A percentile compares a stretch with the other conserved stretches of the same genome.
These are phyloP conservation scores for Thuja plicata DNA, from an alignment of 83 land plant species.

Conservation along the genomic window DNA sequence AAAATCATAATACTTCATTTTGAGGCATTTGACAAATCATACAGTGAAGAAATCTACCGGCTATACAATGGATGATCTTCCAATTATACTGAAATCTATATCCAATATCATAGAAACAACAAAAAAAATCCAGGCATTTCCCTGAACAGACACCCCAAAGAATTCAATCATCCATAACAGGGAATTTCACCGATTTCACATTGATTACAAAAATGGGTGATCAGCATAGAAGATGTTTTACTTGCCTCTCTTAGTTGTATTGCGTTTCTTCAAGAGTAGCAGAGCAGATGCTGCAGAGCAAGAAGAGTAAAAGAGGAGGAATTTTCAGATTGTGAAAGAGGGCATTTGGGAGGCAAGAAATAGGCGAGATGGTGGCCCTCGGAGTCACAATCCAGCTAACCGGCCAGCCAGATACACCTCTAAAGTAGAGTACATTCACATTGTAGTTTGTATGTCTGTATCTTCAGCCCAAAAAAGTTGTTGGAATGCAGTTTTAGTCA, in stretches of 20 bases:
- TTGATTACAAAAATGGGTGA: not conserved
- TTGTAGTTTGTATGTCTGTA: conserved; percentile 13
- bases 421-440: conserved; percentile 3
- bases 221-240: not conserved
- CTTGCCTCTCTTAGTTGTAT: conserved; percentile 9
- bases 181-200: not conserved
- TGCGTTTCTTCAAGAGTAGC: not conserved
- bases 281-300: not conserved
- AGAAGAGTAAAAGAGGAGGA: not conserved
- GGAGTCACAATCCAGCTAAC: conserved; percentile 10
- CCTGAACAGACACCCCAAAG: not conserved
- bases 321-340: not conserved
- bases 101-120: not conserved
- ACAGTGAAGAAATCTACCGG: not conserved
- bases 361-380: not conserved
- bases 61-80: not conserved
- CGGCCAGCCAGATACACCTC: conserved; percentile 14
- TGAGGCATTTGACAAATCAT: not conserved
- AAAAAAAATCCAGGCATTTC: not conserved
- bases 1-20: not conserved
- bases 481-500: conserved; percentile 3
- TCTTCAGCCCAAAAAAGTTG: not conserved
- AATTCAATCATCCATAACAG: not conserved
- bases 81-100: not conserved
- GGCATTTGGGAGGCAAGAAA: conserved; percentile 8